These are phyloP conservation scores for Asterophora lycoperdoides DNA, from an alignment of 768 basidiomycete genomes.

Conservation along the genomic window DNA sequence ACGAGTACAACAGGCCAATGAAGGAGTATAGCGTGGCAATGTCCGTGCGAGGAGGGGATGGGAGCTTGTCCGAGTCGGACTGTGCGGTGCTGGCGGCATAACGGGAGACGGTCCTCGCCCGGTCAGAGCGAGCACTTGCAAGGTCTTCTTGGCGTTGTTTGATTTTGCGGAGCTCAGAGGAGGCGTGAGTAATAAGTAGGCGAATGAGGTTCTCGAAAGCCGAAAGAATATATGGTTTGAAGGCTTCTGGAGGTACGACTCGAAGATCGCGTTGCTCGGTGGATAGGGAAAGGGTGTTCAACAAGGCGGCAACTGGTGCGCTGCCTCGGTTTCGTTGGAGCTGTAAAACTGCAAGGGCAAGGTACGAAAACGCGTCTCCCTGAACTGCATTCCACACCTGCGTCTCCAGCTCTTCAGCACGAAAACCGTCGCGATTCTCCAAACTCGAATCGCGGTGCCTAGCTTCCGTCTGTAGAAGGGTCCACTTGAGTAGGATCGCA, in stretches of 20 bases:
- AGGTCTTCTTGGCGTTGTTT: conserved; percentile 90
- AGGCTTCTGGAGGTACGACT: conserved; percentile 43
- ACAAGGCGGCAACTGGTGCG: conserved; percentile 31
- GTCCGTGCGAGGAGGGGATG: conserved; percentile 64
- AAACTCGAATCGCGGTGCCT: conserved; percentile 64
- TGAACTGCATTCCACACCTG: conserved; percentile 83
- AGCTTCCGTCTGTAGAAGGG: conserved; percentile 75
- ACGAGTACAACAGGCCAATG: conserved; percentile 75
- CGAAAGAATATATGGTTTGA: conserved; percentile 51
- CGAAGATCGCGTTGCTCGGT: conserved; percentile 43
- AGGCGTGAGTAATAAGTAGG: conserved; percentile 69
- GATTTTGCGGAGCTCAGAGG: conserved; percentile 79
- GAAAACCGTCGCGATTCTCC: conserved; percentile 61
- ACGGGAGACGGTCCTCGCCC: conserved; percentile 49
- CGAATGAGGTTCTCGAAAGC: conserved; percentile 70
- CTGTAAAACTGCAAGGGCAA: conserved; percentile 55
- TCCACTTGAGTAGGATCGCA: conserved; percentile 79
- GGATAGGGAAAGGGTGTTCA: conserved; percentile 28
- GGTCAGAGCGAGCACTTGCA: conserved; percentile 60
- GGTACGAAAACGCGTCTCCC: conserved; percentile 74
- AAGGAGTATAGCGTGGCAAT: conserved; percentile 81
- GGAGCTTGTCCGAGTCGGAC: conserved; percentile 34
- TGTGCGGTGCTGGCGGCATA: conserved; percentile 38
- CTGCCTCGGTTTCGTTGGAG: conserved; percentile 42
- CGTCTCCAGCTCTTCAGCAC: conserved; percentile 74